Base-by-base conservation (phyloP, 768 basidiomycete genomes). In the Tulasnella sp. region DNA sequence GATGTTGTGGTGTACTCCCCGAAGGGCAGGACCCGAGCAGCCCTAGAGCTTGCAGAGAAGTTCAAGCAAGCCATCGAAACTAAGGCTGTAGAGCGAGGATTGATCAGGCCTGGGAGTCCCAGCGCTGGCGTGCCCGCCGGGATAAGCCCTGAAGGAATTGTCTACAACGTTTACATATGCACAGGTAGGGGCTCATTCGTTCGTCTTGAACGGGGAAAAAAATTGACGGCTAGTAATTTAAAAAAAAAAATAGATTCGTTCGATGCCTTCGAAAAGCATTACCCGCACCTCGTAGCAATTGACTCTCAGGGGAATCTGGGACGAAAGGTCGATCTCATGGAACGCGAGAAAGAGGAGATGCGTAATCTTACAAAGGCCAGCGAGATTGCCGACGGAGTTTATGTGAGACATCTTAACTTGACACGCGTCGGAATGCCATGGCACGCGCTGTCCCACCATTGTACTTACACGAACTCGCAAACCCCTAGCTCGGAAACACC, bases 1-100 rank as follows among this genome's bases (percentile, higher is more conserved):
- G 92, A 94, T 65, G 82, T 94, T 38, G 83, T 92, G 62, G 73
- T 94, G 25, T 93, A 92, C 70, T 90, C 87, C 12, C 87, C 87
- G 7, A 77, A 66, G 31, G 87, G 88, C 10, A 67, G 71, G 34
- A 74, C 75, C 7, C 74, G 77, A 22, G 66, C 74, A n/a, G 79
- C 84, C 0, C 66, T 81, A 44, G 71, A 76, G 22, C 75, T 87
- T 31, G 87, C 87, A 0, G 75, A 80, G 53, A 75, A 81, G 31
- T 85, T 89, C 66, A 78, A 76, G 63, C 72, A 76, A 19, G 86
- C 87, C 0, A 73, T 87, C 29, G 74, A 78, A 62, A 68, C 75
- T 49, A 85, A 84, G 70, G 70, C 76, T 51, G 67, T 67, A 17
- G 82, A 87, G 66, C 70, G 82, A 60, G 38, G 67, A 10, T 59